A percentile compares a stretch with the other conserved stretches of the same genome.
Conservation (phyloP, 2,329 filamentous ascomycete genomes). For the Lasiodiplodia hormozganensis region DNA sequence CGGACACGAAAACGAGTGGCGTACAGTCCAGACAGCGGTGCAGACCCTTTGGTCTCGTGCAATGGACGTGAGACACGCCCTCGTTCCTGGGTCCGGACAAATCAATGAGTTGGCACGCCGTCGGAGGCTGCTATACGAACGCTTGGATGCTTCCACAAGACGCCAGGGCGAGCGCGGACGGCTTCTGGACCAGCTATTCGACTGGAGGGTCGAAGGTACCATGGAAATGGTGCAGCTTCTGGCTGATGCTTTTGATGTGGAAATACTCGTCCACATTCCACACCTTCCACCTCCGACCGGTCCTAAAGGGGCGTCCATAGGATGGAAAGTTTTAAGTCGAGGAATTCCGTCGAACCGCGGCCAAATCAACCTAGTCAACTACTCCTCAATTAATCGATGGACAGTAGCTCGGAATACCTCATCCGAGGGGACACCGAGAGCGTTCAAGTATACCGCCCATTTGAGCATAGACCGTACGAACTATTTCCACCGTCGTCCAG, state of each 20-base stretch:
- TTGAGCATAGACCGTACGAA: neutral
- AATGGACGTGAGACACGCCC: neutral
- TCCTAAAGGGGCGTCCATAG: too few relatives aligned
- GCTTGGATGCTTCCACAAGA: neutral
- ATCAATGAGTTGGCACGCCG: neutral
- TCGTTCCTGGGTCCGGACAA: neutral
- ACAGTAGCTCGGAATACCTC: neutral
- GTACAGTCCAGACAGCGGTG: neutral
- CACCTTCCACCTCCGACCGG: neutral
- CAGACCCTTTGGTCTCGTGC: neutral
- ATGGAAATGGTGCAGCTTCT: conserved; percentile 8
- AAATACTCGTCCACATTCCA: conserved; percentile 9
- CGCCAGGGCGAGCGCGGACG: neutral
- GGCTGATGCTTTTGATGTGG: neutral
- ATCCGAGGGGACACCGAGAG: neutral
- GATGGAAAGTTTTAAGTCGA: conserved; percentile 5
- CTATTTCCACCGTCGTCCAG: neutral
- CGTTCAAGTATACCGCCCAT: neutral
- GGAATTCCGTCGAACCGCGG: neutral
- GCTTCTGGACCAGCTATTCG: conserved; percentile 7
- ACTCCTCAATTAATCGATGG: conserved; percentile 4
- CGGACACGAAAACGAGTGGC: neutral
- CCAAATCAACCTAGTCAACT: neutral
- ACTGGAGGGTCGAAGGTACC: conserved; percentile 10
- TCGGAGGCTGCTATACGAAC: neutral